Evolutionary conservation across 176 grass and related monocot genomes (phyloP).

Genomic region (Paspalum notatum): DNA sequence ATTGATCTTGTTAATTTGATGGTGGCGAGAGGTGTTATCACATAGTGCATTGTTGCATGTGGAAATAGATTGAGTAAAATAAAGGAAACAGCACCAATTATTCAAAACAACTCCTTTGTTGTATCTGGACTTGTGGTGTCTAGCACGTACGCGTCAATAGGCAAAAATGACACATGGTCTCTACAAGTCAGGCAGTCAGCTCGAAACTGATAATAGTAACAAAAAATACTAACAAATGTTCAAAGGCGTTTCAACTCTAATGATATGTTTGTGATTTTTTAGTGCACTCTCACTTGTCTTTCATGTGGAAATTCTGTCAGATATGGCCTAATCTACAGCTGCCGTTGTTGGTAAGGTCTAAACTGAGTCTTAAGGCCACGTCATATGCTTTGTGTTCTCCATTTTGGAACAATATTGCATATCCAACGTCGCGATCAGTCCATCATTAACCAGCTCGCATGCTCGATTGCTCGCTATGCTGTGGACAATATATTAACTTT

Average conservation of each 20-base stretch:
- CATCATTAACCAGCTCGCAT: neutral
- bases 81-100: neutral
- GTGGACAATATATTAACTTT: neutral
- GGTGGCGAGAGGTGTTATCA: too few relatives aligned
- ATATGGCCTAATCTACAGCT: conserved; percentile 11
- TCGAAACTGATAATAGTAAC: conserved; percentile 2
- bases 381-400: neutral
- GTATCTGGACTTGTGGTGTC: conserved; percentile 29
- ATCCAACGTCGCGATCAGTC: neutral
- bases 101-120: conserved; percentile 46
- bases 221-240: neutral
- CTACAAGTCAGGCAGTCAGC: conserved; percentile 30
- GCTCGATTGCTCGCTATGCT: neutral
- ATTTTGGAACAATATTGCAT: neutral
- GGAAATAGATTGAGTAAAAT: neutral
- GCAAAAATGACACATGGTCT: conserved; percentile 21
- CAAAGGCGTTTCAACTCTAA: conserved; percentile 30
- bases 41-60: too few relatives aligned
- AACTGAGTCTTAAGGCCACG: neutral
- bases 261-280: conserved; percentile 5
- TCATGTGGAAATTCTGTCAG: conserved; percentile 24
- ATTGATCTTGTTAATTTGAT: too few relatives aligned
- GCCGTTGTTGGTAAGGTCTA: conserved; percentile 22
- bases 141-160: neutral
- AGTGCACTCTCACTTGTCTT: conserved; percentile 19